A percentile compares a stretch with the other conserved stretches of the same genome.
These are phyloP conservation scores for Blepharisma undulans DNA, from an alignment of 169 alveolate genomes.

Conservation along the genomic window DNA sequence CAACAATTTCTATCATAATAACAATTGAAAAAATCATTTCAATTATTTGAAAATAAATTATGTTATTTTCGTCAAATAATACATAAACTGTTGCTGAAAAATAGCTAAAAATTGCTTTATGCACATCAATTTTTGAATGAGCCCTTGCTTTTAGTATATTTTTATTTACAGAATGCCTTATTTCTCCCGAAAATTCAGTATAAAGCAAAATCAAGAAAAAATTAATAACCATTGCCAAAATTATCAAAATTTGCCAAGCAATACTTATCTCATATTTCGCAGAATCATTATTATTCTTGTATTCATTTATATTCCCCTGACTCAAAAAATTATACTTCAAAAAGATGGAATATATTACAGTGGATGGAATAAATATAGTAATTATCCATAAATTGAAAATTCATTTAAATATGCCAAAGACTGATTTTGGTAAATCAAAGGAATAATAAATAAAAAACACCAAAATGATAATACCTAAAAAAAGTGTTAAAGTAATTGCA, in stretches of 20 bases:
- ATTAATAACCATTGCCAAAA: background rate
- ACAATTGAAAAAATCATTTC: background rate
- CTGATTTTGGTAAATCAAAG: background rate
- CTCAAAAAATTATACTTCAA: background rate
- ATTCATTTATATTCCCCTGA: background rate
- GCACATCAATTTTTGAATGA: background rate
- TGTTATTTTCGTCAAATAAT: background rate
- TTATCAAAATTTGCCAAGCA: background rate
- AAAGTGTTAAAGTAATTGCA: background rate
- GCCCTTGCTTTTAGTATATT: background rate
- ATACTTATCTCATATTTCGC: background rate
- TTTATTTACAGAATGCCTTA: background rate
- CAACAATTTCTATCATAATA: background rate
- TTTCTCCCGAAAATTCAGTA: background rate
- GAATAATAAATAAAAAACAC: background rate
- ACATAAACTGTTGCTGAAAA: background rate
- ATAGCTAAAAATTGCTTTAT: background rate
- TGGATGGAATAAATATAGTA: background rate
- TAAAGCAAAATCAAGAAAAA: background rate
- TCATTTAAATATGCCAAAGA: background rate
- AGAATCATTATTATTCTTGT: background rate
- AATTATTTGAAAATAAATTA: background rate
- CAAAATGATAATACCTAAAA: background rate
- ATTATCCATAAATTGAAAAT: background rate
- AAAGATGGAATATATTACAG: background rate